Conservation (phyloP, 768 basidiomycete species). For the Pholiota microspora region DNA sequence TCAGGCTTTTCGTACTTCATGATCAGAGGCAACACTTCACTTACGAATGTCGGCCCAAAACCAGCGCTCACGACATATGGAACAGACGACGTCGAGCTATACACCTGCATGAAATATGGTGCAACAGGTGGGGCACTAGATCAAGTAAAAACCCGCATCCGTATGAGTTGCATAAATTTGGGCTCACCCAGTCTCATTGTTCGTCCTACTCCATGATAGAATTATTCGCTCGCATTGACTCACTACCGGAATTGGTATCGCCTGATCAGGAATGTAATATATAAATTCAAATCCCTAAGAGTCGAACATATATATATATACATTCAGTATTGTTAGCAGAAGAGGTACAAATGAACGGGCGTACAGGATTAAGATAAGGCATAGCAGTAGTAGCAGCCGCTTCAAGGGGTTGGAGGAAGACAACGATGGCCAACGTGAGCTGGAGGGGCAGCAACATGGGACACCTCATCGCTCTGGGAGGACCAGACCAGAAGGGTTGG, state of each 20-base stretch:
- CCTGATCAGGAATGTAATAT: slow-evolving; percentile 26
- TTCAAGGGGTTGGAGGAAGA: slow-evolving; percentile 14
- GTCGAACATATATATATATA: too few species aligned
- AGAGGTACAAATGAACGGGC: not conserved
- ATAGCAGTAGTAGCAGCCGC: slow-evolving; percentile 19
- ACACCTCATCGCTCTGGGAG: not conserved
- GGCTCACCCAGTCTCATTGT: slow-evolving; percentile 27
- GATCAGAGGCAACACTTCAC: slow-evolving; percentile 9
- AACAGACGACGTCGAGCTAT: slow-evolving; percentile 42
- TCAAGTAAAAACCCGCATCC: not conserved
- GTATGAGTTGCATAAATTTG: not conserved
- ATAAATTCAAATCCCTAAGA: slow-evolving; percentile 37
- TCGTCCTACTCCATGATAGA: slow-evolving; percentile 32
- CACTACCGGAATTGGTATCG: slow-evolving; percentile 31
- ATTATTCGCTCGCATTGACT: slow-evolving; percentile 39
- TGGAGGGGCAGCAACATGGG: not conserved
- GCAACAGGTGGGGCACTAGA: slow-evolving; percentile 42
- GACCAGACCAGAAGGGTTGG: slow-evolving; percentile 3
- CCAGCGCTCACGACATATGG: slow-evolving; percentile 45
- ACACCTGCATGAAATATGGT: slow-evolving; percentile 50
- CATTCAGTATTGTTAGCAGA: too few species aligned
- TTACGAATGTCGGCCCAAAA: slow-evolving; percentile 27
- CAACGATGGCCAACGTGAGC: slow-evolving; percentile 2
- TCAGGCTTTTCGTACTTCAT: not conserved
- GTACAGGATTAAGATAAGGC: slow-evolving; percentile 26